Evolutionary conservation across 2,329 filamentous ascomycete genomes (phyloP), one percentile per base, ranked within the genome.

Genomic region (Sclerotinia borealis): DNA sequence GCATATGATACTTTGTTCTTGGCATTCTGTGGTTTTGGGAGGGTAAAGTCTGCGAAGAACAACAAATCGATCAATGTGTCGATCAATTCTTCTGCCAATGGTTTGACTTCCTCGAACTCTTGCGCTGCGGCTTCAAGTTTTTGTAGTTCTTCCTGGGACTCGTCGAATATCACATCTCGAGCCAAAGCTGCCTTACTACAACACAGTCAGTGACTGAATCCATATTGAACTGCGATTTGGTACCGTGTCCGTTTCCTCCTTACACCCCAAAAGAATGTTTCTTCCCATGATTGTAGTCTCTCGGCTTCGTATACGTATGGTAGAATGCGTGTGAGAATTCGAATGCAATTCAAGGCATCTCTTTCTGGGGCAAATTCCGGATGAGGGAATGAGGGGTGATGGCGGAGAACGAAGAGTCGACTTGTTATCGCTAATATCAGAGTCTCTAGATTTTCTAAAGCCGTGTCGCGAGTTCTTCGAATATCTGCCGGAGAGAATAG

Each of bases 261-360:
- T 52, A 84, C 80, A 1, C 84, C 83, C 95, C 95, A 98, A 74
- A 99, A 97, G 82, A 99, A 96, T 66, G 83, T 86, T 67, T 96
- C 89, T 73, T 98, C 92, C 95, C 95, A 99, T 68, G 81, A 77
- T 66, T 89, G 84, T 58, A 99, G 78, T 60, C 88, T 83, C 49
- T 97, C 93, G 59, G 88, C 88, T 76, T 99, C 95, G 76, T 97
- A 97, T 29, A 99, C 76, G 74, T 91, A 99, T 6, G 95, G 95
- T 34, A 99, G 80, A 54, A 99, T 79, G 17, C 95, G 86, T 17
- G 93, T 98, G 59, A 99, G 82, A 54, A 98, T 86, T 37, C 95
- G 86, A 72, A 99, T 87, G 76, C 95, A 99, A 78, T 99, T 99
- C 72, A 99, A 83, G n/a, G 90, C 92, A 76, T 97, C 90, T 70